phyloP scores from a whole-genome alignment of 768 basidiomycete species.

The Dacryopinax spathularia region DNA sequence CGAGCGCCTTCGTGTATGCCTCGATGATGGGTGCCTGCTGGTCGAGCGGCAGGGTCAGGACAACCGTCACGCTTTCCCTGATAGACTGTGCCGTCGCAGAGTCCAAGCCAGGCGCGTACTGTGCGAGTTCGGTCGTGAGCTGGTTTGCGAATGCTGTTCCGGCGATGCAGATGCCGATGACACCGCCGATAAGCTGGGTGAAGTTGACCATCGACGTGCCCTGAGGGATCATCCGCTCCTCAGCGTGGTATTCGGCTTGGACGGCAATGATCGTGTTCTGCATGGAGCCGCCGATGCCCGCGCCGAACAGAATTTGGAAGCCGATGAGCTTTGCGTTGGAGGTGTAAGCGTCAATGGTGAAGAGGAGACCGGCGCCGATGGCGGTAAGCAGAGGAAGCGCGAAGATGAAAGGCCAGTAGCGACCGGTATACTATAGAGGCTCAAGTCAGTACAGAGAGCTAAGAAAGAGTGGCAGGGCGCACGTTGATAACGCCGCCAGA shows the following conservation, averaged over 20 bases:
- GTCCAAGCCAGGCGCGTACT: constrained; percentile 17
- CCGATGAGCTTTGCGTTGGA: constrained; percentile 21
- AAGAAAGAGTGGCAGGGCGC: constrained; percentile 11
- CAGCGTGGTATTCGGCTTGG: constrained; percentile 25
- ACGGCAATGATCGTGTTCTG: constrained; percentile 28
- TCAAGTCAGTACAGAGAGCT: constrained; percentile 16
- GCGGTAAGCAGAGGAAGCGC: constrained; percentile 22
- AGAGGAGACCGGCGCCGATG: constrained; percentile 27
- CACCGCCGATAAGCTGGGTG: constrained; percentile 18
- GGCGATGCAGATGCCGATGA: constrained; percentile 16
- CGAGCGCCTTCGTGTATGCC: constrained; percentile 14
- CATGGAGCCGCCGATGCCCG: constrained; percentile 25
- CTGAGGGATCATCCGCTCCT: constrained; percentile 23
- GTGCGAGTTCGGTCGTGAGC: constrained; percentile 19
- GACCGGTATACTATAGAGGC: constrained; percentile 15
- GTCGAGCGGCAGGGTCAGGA: constrained; percentile 19
- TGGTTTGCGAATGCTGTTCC: constrained; percentile 18
- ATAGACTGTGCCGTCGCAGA: constrained; percentile 13
- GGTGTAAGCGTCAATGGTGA: constrained; percentile 21
- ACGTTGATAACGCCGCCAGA: constrained; percentile 22
- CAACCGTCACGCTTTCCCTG: constrained; percentile 19
- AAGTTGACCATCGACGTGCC: constrained; percentile 26
- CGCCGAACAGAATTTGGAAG: constrained; percentile 27
- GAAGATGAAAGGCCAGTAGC: constrained; percentile 27
- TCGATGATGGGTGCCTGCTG: constrained; percentile 7